Percentiles rank a stretch among this genome's conserved stretches.
These are phyloP conservation scores for Voacanga thouarsii DNA, from an alignment of 257 asterid genomes.

Conservation along the genomic window DNA sequence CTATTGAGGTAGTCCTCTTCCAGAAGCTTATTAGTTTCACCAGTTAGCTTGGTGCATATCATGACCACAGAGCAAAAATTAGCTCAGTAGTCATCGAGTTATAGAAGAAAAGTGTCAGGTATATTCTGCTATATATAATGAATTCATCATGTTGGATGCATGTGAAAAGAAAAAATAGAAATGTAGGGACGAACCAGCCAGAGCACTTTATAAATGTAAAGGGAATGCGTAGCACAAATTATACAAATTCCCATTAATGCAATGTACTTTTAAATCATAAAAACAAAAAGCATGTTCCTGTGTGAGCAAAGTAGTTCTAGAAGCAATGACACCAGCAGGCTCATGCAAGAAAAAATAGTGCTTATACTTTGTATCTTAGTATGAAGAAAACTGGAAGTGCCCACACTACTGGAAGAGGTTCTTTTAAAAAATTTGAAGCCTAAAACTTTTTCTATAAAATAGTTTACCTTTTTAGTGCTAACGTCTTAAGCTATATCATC, in stretches of 20 bases:
- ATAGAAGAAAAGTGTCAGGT: neutral
- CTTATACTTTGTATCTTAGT: neutral
- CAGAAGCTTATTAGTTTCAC: too few relatives aligned
- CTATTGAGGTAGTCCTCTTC: too few relatives aligned
- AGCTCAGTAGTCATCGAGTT: neutral
- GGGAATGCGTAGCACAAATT: too few relatives aligned
- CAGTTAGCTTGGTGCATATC: neutral
- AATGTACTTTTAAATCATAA: too few relatives aligned
- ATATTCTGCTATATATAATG: too few relatives aligned
- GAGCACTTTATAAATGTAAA: neutral
- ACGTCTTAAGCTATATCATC: neutral
- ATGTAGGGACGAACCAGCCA: neutral
- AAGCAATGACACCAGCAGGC: neutral
- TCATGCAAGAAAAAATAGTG: neutral
- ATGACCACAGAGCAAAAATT: neutral
- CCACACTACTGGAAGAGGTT: neutral
- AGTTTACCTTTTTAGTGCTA: neutral
- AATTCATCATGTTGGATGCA: neutral
- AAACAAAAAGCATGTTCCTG: neutral
- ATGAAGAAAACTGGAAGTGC: neutral
- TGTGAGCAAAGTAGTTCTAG: neutral
- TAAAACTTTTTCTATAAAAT: neutral
- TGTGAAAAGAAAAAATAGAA: neutral
- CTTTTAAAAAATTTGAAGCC: neutral
- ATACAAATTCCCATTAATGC: too few relatives aligned